Conservation (phyloP, 1,284 basidiomycete genomes). For the Trametes versicolor region DNA sequence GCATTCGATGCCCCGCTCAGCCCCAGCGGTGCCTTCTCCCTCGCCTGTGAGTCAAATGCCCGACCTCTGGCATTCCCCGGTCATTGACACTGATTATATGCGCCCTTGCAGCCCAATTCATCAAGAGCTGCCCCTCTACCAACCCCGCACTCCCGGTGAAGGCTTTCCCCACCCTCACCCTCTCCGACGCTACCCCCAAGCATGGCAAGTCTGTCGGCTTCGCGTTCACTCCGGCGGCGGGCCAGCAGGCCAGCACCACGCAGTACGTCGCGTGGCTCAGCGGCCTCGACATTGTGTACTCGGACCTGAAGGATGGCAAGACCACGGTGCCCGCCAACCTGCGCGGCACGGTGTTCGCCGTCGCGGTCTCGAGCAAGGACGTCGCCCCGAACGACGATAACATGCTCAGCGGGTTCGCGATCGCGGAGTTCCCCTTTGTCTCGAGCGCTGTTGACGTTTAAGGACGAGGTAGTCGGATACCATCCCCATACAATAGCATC, state of each 20-base stretch:
- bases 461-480: background rate
- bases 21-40: constrained; percentile 49
- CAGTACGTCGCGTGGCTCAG: constrained; percentile 31
- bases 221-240: constrained; percentile 20
- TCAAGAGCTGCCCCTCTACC: constrained; percentile 47
- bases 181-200: constrained; percentile 34
- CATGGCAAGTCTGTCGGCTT: constrained; percentile 42
- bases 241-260: background rate
- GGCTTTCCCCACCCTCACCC: constrained; percentile 49
- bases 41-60: constrained; percentile 28
- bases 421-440: constrained; percentile 23
- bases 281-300: constrained; percentile 27
- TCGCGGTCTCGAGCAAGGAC: constrained; percentile 26
- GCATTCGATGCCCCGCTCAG: constrained; percentile 62
- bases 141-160: constrained; percentile 52
- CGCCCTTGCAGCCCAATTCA: constrained; percentile 28
- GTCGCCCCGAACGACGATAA: constrained; percentile 15
- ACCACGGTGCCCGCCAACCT: constrained; percentile 20
- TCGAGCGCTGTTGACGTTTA: background rate
- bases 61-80: background rate
- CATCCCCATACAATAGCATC: background rate
- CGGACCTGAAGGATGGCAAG: constrained; percentile 19
- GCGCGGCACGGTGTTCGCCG: constrained; percentile 25
- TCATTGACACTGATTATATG: background rate
- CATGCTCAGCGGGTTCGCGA: constrained; percentile 23